phyloP scores from a whole-genome alignment of 495 filamentous ascomycete genomes.

The Penicillium argentinense region DNA sequence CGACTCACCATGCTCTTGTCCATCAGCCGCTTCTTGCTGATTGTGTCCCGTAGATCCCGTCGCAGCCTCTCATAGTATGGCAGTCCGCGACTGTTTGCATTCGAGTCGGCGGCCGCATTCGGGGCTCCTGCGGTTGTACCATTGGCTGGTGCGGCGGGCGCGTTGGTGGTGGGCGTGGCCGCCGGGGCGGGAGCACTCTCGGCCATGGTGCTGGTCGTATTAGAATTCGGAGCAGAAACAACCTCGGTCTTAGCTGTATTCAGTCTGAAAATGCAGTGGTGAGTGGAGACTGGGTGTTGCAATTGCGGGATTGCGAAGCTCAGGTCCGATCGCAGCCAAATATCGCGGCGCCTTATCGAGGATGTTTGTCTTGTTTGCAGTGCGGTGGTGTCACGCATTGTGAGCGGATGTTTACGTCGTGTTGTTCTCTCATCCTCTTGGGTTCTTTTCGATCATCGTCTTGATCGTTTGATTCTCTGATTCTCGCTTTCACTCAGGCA shows the following conservation, averaged over 20 bases:
- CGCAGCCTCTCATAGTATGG: constrained; percentile 75
- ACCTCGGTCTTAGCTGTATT: background rate
- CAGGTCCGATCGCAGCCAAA: background rate
- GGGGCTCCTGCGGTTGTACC: constrained; percentile 25
- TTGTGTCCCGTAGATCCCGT: constrained; percentile 64
- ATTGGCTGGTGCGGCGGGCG: constrained; percentile 18
- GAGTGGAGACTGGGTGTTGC: background rate
- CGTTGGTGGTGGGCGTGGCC: constrained; percentile 19
- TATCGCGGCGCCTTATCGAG: constrained; percentile 28
- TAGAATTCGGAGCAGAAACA: too few relatives aligned
- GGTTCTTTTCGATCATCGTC: background rate
- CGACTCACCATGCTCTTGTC: constrained; percentile 63
- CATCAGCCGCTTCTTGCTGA: constrained; percentile 65
- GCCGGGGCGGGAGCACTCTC: constrained; percentile 49
- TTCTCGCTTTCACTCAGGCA: too few relatives aligned
- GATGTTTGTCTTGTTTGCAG: constrained; percentile 46
- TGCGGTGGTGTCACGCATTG: constrained; percentile 3
- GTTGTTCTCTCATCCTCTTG: constrained; percentile 1
- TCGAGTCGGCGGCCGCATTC: constrained; percentile 34
- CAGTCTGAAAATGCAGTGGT: background rate
- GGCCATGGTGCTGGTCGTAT: constrained; percentile 40
- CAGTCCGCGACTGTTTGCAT: constrained; percentile 45
- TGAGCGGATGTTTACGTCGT: constrained; percentile 7
- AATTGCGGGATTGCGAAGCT: constrained; percentile 19
- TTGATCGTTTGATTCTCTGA: background rate